Base-by-base conservation (phyloP, 257 asterid species). In the Rauvolfia tetraphylla region DNA sequence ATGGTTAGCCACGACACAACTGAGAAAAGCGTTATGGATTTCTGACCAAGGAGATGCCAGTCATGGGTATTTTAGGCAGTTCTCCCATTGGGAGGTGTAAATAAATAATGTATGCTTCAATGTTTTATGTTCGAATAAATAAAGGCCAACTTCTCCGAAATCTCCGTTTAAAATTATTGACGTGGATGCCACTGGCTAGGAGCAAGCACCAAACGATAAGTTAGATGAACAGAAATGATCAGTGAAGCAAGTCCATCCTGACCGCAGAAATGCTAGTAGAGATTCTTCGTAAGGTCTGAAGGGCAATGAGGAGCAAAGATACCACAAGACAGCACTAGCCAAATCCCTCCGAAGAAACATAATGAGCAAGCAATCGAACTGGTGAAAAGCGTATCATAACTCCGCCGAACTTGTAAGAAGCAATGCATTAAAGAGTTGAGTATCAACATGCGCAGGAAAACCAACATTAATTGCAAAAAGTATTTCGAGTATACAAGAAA, bases 401-500 rank as follows among this genome's bases (percentile, higher is more conserved):
- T 72, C 11, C 3, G 58, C 48, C 17, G 7, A 3, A 49, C 14
- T 7, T 2, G 18, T 29, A 23, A 36, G 36, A 56, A 36, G 44
- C 25, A 34, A 54, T 1, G 31, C 33, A 54, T n/a, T 17, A 4
- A 62, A 63, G 27, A n/a, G 17, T 5, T 2, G 4, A 46, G 13
- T 31, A 23, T 17, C 1, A 22, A 31, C 39, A 58, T 58, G 29
- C 5, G 10, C 12, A 56, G 10, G 7, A 23, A 9, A 22, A 15
- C 69, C 14, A 34, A 65, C 27, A 48, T 42, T 9, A 63, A 53
- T 27, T 12, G 67, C 73, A 46, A 48, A 54, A 22, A 3, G 61
- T 15, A 25, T n/a, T 46, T 58, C 29, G 29, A 39, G 80, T 57
- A 22, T 71, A 61, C 73, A 61, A 13, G 25, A 66, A 72, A 46